Percentiles rank a stretch among this genome's conserved stretches.
phyloP scores from a whole-genome alignment of 345 rosid species.

The Lepidium aucheri region DNA sequence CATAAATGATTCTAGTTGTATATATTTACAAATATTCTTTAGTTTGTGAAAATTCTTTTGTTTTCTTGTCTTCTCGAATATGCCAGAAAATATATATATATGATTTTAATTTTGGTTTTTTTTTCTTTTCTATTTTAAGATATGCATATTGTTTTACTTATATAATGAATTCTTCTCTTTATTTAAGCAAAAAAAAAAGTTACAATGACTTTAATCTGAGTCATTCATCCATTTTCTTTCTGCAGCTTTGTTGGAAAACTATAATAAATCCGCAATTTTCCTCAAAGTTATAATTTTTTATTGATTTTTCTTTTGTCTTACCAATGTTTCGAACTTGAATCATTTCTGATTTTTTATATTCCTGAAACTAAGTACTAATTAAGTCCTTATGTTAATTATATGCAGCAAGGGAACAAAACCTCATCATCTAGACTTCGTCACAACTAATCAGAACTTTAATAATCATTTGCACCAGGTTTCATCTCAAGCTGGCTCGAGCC shows the following conservation, averaged over 20 bases:
- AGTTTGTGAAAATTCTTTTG: not conserved
- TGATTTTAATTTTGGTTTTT: not conserved
- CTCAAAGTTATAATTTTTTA: not conserved
- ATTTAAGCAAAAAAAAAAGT: not conserved
- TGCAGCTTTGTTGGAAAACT: conserved; percentile 24
- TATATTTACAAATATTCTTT: conserved; percentile 19
- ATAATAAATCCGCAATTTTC: not conserved
- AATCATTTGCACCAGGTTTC: not conserved
- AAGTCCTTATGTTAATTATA: not conserved
- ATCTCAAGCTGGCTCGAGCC: conserved; percentile 23
- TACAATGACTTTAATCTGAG: conserved; percentile 6
- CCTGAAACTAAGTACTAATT: not conserved
- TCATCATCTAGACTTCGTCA: conserved; percentile 11
- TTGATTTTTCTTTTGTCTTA: conserved; percentile 1
- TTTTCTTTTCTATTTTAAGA: not conserved
- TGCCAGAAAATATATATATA: not conserved
- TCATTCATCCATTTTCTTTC: conserved; percentile 8
- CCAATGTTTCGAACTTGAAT: conserved; percentile 12
- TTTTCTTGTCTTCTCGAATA: conserved; percentile 12
- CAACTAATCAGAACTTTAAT: conserved; percentile 24
- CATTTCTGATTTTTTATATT: not conserved
- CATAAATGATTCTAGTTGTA: not conserved
- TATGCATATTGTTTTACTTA: not conserved
- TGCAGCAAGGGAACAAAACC: conserved; percentile 26
- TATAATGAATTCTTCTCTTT: not conserved